A percentile compares a stretch with the other conserved stretches of the same genome.
These are phyloP conservation scores for Komagataea norvegica DNA, from an alignment of 1,139 yeast species.

Conservation along the genomic window DNA sequence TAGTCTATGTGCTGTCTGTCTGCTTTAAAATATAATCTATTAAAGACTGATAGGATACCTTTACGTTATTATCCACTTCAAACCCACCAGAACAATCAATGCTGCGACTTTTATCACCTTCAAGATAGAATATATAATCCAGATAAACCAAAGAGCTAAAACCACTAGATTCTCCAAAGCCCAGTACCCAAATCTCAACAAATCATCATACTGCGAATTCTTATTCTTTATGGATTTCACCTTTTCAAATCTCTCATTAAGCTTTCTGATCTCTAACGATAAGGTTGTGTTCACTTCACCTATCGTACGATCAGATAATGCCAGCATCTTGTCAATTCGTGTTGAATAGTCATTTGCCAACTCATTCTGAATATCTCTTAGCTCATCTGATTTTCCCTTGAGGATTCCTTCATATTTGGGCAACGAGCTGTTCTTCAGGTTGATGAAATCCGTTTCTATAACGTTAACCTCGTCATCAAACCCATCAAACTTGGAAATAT, in stretches of 20 bases:
- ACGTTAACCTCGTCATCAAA: constrained; percentile 20
- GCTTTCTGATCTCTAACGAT: constrained; percentile 62
- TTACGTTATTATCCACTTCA: constrained; percentile 47
- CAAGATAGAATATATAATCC: constrained; percentile 64
- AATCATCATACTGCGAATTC: constrained; percentile 16
- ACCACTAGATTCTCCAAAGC: constrained; percentile 53
- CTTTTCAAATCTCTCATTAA: constrained; percentile 65
- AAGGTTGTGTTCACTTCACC: constrained; percentile 83
- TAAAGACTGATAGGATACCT: too few relatives aligned
- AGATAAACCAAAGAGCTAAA: constrained; percentile 57
- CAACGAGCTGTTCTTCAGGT: constrained; percentile 7
- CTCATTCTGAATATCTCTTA: constrained; percentile 28
- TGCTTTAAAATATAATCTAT: too few relatives aligned
- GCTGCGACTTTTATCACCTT: constrained; percentile 37
- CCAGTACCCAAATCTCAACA: constrained; percentile 27
- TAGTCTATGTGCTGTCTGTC: too few relatives aligned
- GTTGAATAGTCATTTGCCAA: constrained; percentile 36
- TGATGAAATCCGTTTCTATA: constrained; percentile 6
- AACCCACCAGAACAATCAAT: constrained; percentile 34
- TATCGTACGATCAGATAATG: constrained; percentile 68
- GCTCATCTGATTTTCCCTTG: constrained; percentile 16
- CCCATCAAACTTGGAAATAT: constrained; percentile 18
- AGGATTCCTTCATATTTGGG: constrained; percentile 11
- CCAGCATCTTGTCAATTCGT: constrained; percentile 59
- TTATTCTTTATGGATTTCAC: constrained; percentile 33